A percentile compares a stretch with the other conserved stretches of the same genome.
These are phyloP conservation scores for Aspergillus awamori DNA, from an alignment of 2,329 filamentous ascomycete species.

Conservation along the genomic window DNA sequence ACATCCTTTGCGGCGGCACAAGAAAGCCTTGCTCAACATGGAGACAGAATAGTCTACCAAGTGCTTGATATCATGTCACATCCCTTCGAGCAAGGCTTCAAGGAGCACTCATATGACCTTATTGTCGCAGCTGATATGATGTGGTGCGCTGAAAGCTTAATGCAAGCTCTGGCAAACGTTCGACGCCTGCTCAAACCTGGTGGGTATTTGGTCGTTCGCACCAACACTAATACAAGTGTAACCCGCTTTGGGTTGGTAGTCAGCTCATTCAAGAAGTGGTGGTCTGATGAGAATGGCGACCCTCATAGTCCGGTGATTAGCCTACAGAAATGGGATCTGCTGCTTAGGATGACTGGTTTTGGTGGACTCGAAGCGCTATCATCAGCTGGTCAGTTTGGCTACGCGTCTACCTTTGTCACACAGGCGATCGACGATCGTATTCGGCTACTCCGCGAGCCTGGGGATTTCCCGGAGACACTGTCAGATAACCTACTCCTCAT, in stretches of 20 bases:
- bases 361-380: not conserved
- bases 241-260: not conserved
- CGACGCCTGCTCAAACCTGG: constrained; percentile 39
- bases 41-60: constrained; percentile 26
- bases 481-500: not conserved
- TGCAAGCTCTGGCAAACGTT: constrained; percentile 26
- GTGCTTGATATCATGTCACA: constrained; percentile 29
- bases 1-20: constrained; percentile 34
- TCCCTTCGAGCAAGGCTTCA: constrained; percentile 28
- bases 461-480: not conserved
- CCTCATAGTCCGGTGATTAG: not conserved
- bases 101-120: constrained; percentile 27
- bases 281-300: not conserved
- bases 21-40: constrained; percentile 23
- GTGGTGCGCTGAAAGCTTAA: constrained; percentile 27
- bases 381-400: not conserved
- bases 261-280: not conserved
- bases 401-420: not conserved
- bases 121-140: constrained; percentile 34
- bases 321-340: not conserved
- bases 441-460: not conserved
- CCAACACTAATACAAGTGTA: not conserved
- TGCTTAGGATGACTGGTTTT: constrained; percentile 6
- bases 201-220: constrained; percentile 29
- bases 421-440: constrained; percentile 9